phyloP scores from a whole-genome alignment of 257 asterid species.

The Nicotiana paniculata region DNA sequence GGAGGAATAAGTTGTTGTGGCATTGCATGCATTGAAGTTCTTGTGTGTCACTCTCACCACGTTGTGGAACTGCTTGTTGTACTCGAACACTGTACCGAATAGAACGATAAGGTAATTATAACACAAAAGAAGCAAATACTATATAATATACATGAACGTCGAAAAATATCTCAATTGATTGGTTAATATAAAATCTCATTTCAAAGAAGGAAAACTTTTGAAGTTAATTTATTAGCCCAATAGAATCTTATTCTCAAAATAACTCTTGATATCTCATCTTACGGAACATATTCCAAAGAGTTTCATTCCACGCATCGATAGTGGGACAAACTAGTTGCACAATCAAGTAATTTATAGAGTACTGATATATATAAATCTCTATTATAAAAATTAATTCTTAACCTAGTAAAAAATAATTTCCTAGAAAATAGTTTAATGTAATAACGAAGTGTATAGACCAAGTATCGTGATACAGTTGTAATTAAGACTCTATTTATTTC shows the following conservation, averaged over 20 bases:
- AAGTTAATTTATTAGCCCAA: neutral
- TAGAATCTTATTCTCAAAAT: neutral
- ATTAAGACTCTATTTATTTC: neutral
- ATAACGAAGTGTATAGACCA: neutral
- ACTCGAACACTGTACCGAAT: slow-evolving; percentile 34
- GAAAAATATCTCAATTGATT: neutral
- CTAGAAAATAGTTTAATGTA: too few species aligned
- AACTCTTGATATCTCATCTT: too few species aligned
- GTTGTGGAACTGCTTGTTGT: slow-evolving; percentile 39
- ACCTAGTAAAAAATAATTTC: too few species aligned
- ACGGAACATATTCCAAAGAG: too few species aligned
- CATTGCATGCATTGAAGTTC: slow-evolving; percentile 42
- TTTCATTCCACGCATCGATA: too few species aligned
- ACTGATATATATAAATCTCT: too few species aligned
- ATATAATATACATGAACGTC: neutral
- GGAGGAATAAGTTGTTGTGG: slow-evolving; percentile 19
- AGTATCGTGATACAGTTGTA: neutral
- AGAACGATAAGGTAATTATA: neutral
- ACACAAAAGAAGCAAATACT: neutral
- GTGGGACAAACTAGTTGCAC: too few species aligned
- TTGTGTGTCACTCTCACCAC: slow-evolving; percentile 49
- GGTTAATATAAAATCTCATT: neutral
- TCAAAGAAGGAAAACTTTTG: neutral
- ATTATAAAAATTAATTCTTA: too few species aligned
- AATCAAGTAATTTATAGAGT: too few species aligned